These are phyloP conservation scores for Dactylellina sp. DNA, from an alignment of 2,329 filamentous ascomycete species.

Conservation along the genomic window DNA sequence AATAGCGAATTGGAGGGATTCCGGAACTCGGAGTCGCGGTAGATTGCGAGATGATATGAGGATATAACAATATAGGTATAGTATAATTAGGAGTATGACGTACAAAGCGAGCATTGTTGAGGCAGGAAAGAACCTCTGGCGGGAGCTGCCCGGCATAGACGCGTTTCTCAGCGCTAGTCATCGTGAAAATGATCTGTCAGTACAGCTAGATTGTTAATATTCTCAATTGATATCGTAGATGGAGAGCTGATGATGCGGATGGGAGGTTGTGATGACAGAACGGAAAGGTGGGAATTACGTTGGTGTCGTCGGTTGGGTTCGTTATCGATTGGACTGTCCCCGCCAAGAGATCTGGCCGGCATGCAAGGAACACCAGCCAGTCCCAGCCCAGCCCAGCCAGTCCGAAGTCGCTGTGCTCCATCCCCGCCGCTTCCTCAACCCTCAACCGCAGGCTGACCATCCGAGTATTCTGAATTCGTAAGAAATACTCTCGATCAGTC, in stretches of 20 bases:
- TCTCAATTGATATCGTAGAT: no score
- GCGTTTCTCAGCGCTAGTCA: conserved; percentile 26
- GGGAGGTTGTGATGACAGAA: neutral
- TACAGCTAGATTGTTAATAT: neutral
- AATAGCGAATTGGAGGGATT: neutral
- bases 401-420: neutral
- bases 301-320: no score
- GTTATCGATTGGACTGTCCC: conserved; percentile 2
- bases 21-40: neutral
- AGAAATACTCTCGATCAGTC: no score
- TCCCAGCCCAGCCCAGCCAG: no score
- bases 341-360: neutral
- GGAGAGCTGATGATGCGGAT: neutral
- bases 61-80: conserved; percentile 52
- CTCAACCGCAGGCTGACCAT: no score
- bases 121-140: conserved; percentile 85
- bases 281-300: no score
- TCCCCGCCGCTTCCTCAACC: neutral
- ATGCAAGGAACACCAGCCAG: neutral
- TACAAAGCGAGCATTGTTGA: conserved; percentile 96
- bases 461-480: no score
- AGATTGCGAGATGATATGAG: conserved; percentile 40
- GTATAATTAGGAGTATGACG: no score
- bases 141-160: conserved; percentile 71
- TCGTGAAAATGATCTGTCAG: neutral